phyloP scores from a whole-genome alignment of 768 basidiomycete genomes.

The Boletus pseudo-olivaceus region DNA sequence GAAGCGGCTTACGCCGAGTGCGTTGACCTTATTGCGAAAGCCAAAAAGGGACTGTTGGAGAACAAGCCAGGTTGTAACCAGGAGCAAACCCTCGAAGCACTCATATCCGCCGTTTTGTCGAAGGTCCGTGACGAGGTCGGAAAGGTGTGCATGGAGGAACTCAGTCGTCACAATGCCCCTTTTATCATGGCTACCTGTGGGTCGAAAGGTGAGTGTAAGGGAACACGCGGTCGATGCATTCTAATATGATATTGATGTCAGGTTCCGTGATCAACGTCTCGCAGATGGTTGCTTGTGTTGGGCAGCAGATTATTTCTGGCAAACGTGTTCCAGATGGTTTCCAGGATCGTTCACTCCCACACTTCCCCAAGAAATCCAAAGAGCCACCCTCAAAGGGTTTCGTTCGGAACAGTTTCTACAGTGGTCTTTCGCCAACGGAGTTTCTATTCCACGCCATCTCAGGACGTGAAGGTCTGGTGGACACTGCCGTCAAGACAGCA shows the following conservation, averaged over 20 bases:
- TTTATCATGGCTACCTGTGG: slow-evolving; percentile 99
- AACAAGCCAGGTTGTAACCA: slow-evolving; percentile 98
- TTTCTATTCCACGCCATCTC: slow-evolving; percentile 99
- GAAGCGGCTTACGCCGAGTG: slow-evolving; percentile 87
- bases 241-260: slow-evolving; percentile 25
- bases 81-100: slow-evolving; percentile 95
- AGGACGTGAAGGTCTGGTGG: slow-evolving; percentile 96
- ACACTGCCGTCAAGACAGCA: slow-evolving; percentile 99
- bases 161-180: slow-evolving; percentile 96
- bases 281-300: slow-evolving; percentile 99
- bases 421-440: slow-evolving; percentile 87
- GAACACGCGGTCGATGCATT: not conserved
- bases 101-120: slow-evolving; percentile 89
- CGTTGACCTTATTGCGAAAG: slow-evolving; percentile 79
- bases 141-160: slow-evolving; percentile 95
- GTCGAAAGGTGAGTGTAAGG: slow-evolving; percentile 73
- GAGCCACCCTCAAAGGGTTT: slow-evolving; percentile 98
- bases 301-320: slow-evolving; percentile 97
- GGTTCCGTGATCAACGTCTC: slow-evolving; percentile 99
- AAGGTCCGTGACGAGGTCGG: slow-evolving; percentile 96
- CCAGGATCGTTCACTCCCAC: slow-evolving; percentile 97
- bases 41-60: slow-evolving; percentile 87
- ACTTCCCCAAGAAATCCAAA: slow-evolving; percentile 95
- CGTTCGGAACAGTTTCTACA: slow-evolving; percentile 95
- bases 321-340: slow-evolving; percentile 98